These are phyloP conservation scores for Exophiala aquamarina DNA, from an alignment of 2,329 filamentous ascomycete species.

Conservation along the genomic window DNA sequence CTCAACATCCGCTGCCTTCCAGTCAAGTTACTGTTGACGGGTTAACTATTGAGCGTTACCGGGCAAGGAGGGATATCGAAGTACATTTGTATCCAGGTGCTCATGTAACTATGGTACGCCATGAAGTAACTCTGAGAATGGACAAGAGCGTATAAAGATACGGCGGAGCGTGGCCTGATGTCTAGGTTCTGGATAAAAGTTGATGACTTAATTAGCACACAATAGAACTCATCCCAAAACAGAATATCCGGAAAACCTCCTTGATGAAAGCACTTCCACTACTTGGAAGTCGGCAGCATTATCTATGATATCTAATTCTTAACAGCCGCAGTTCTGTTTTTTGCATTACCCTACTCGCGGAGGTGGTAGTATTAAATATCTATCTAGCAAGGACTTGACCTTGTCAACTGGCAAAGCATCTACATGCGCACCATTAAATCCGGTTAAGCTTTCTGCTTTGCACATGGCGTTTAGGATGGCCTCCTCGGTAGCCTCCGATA, in stretches of 20 bases:
- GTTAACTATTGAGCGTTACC: background rate
- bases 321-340: no score
- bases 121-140: background rate
- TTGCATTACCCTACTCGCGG: no score
- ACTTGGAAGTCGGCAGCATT: no score
- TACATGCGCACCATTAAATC: conserved; percentile 50
- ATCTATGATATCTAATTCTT: no score
- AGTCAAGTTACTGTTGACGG: background rate
- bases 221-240: no score
- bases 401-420: conserved; percentile 52
- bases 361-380: conserved; percentile 8
- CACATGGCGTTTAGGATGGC: conserved; percentile 65
- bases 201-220: background rate
- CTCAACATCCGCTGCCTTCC: background rate
- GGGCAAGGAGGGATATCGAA: background rate
- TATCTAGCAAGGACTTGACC: conserved; percentile 49
- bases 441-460: conserved; percentile 61
- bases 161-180: background rate
- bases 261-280: no score
- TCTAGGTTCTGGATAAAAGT: background rate
- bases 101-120: background rate
- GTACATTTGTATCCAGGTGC: background rate
- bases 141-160: background rate
- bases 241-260: no score
- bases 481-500: conserved; percentile 64